Percentiles rank a stretch among this genome's conserved stretches.
Evolutionary conservation across 495 filamentous ascomycete genomes (phyloP).

Genomic region (Aspergillus cavernicola): DNA sequence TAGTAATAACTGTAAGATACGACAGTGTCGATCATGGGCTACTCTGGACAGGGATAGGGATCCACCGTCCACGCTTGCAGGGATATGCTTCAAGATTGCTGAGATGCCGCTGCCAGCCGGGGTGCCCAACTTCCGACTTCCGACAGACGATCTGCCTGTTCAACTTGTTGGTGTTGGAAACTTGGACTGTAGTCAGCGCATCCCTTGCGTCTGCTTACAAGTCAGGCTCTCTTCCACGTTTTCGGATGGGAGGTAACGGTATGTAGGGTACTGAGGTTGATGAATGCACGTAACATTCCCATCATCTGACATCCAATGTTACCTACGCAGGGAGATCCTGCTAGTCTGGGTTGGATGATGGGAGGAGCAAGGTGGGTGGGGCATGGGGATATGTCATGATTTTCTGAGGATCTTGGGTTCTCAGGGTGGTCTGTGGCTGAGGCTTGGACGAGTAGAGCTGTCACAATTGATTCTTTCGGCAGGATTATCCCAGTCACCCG

Average conservation of each 20-base stretch:
- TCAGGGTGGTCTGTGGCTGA: background rate
- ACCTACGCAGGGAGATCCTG: background rate
- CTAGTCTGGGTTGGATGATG: background rate
- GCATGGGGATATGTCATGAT: slow-evolving; percentile 10
- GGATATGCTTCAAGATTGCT: slow-evolving; percentile 1
- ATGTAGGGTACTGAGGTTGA: too few species aligned
- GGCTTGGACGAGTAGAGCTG: slow-evolving; percentile 10
- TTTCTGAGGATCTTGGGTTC: background rate
- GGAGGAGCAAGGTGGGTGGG: background rate
- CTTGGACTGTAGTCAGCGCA: too few species aligned
- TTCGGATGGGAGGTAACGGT: background rate
- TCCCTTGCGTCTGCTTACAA: slow-evolving; percentile 13
- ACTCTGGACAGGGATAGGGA: background rate
- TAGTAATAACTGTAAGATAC: too few species aligned
- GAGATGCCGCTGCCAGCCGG: slow-evolving; percentile 4
- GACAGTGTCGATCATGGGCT: too few species aligned
- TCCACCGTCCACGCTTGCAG: background rate
- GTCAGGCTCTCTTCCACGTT: slow-evolving; percentile 13
- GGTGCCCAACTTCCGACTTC: too few species aligned
- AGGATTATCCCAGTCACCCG: too few species aligned
- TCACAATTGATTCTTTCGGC: slow-evolving; percentile 13
- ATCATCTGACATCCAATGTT: background rate
- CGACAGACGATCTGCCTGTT: background rate
- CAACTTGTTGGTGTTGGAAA: background rate
- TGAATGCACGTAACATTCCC: background rate